A percentile compares a stretch with the other conserved stretches of the same genome.
phyloP scores from a whole-genome alignment of 176 grass and related monocot species.

The Saccharum spontaneum region DNA sequence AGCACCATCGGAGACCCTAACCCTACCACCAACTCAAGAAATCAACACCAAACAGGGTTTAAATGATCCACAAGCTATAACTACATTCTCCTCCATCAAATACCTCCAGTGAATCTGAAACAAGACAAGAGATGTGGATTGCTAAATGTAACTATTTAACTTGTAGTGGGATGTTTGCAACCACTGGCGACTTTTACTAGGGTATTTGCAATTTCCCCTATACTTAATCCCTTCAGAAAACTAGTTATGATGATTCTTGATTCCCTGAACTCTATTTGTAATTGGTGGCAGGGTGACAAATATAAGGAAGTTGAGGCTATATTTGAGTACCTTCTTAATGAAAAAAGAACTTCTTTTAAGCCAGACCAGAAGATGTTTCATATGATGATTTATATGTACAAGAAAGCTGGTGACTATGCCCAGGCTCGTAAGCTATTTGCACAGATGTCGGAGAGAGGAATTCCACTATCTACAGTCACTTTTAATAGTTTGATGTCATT shows the following conservation, averaged over 20 bases:
- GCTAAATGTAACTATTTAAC: background rate
- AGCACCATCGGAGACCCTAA: background rate
- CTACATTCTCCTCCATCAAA: background rate
- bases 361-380: constrained; percentile 99
- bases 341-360: constrained; percentile 73
- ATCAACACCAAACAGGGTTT: background rate
- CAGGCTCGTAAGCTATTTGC: constrained; percentile 73
- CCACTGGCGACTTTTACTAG: background rate
- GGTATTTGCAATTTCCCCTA: background rate
- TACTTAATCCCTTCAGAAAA: background rate
- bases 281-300: constrained; percentile 67
- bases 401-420: constrained; percentile 75
- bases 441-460: constrained; percentile 78
- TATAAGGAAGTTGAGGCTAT: constrained; percentile 68
- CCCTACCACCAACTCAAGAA: background rate
- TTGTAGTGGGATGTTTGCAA: background rate
- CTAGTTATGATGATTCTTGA: background rate
- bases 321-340: constrained; percentile 79
- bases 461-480: constrained; percentile 76
- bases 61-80: background rate
- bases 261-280: constrained; percentile 24
- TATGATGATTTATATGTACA: constrained; percentile 99
- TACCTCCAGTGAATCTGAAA: background rate
- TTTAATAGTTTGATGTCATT: constrained; percentile 98
- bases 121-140: background rate